These are phyloP conservation scores for Actinomortierella ambigua DNA, from an alignment of 371 early-diverging fungal genomes.

Conservation along the genomic window DNA sequence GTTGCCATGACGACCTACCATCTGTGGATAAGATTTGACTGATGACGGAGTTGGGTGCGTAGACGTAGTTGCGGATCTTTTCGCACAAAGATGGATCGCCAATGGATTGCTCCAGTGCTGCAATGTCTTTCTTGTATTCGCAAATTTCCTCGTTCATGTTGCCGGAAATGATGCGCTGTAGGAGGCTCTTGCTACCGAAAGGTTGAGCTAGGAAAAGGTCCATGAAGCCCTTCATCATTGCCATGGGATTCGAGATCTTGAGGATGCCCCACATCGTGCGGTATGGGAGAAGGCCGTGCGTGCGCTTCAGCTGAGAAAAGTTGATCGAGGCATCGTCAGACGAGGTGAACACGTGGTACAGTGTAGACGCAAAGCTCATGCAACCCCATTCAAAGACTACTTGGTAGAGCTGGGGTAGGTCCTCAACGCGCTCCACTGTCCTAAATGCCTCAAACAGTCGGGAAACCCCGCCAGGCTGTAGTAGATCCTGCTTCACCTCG, in stretches of 20 bases:
- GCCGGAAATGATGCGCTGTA: conserved; percentile 64
- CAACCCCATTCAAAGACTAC: conserved; percentile 68
- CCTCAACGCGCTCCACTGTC: conserved; percentile 46
- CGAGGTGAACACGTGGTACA: conserved; percentile 64
- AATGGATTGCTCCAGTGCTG: conserved; percentile 51
- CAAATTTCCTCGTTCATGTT: conserved; percentile 59
- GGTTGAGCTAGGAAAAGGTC: conserved; percentile 72
- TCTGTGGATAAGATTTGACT: conserved; percentile 31
- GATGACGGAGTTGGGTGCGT: conserved; percentile 43
- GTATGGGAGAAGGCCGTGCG: conserved; percentile 66
- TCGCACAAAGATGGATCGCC: conserved; percentile 56
- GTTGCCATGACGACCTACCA: conserved; percentile 9
- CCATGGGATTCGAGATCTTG: conserved; percentile 66
- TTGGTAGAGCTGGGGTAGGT: conserved; percentile 56
- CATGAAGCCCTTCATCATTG: conserved; percentile 65
- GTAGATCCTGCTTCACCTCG: conserved; percentile 56
- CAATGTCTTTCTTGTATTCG: conserved; percentile 56
- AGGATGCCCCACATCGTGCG: conserved; percentile 59
- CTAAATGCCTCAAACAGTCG: conserved; percentile 46
- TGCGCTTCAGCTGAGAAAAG: conserved; percentile 59
- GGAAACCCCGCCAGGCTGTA: conserved; percentile 52
- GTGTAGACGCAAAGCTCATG: conserved; percentile 67
- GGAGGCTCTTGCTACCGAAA: conserved; percentile 63
- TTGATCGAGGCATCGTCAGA: conserved; percentile 64
- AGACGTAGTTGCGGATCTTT: conserved; percentile 61